Evolutionary conservation across 371 early-diverging fungal genomes (phyloP).

Genomic region (Mucor racemosus): DNA sequence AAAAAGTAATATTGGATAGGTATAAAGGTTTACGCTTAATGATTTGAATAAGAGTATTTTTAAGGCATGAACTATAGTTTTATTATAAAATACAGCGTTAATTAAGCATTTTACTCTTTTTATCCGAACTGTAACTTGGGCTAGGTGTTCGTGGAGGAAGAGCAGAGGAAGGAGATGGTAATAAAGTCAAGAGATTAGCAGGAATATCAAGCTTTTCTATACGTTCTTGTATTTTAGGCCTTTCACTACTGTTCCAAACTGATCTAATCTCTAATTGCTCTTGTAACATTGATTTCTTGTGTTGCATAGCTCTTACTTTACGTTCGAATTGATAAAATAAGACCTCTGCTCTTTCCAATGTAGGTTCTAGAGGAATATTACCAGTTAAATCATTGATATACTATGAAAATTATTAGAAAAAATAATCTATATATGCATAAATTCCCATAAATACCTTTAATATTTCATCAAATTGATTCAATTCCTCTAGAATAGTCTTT

Average conservation of each 20-base stretch:
- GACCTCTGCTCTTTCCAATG: conserved; percentile 80
- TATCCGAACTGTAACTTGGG: not conserved
- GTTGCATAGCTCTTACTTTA: conserved; percentile 59
- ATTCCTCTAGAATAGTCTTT: conserved; percentile 72
- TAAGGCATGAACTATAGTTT: no score
- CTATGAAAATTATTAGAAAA: conserved; percentile 36
- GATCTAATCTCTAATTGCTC: conserved; percentile 37
- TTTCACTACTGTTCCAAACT: conserved; percentile 46
- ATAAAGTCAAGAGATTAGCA: conserved; percentile 3
- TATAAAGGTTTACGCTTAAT: no score
- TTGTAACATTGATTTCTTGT: conserved; percentile 34
- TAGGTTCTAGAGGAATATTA: conserved; percentile 75
- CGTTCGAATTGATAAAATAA: conserved; percentile 76
- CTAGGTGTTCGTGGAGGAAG: not conserved
- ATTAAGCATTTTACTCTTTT: not conserved
- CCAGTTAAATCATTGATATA: conserved; percentile 88
- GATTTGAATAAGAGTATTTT: no score
- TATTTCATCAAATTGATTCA: conserved; percentile 86
- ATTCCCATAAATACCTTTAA: conserved; percentile 63
- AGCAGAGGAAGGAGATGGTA: not conserved
- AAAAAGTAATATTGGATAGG: no score
- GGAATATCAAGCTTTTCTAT: conserved; percentile 37
- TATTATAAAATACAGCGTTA: not conserved
- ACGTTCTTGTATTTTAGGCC: conserved; percentile 28
- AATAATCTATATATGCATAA: not conserved